These are phyloP conservation scores for Megacollybia marginata DNA, from an alignment of 768 basidiomycete genomes.

Conservation along the genomic window DNA sequence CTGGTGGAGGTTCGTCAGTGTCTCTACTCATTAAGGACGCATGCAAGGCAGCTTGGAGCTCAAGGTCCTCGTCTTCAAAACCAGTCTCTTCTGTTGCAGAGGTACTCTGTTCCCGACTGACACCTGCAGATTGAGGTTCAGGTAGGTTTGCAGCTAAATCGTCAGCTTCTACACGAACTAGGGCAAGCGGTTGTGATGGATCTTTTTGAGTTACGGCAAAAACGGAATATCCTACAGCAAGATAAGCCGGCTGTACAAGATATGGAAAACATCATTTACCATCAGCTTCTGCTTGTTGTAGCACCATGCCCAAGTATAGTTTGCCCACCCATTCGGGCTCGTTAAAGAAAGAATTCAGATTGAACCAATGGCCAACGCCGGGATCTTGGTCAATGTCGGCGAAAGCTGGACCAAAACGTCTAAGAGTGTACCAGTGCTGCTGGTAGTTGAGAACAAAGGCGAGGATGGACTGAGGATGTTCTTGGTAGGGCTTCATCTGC, in stretches of 20 bases:
- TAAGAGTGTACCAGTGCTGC: slow-evolving; percentile 86
- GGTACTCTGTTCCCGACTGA: neutral
- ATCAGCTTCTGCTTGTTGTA: slow-evolving; percentile 82
- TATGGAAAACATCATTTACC: slow-evolving; percentile 33
- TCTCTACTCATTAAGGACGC: slow-evolving; percentile 51
- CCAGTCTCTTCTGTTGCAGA: neutral
- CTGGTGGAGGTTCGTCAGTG: slow-evolving; percentile 15
- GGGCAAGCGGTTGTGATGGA: slow-evolving; percentile 39
- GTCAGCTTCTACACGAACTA: slow-evolving; percentile 67
- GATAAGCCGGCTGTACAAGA: neutral
- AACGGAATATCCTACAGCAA: slow-evolving; percentile 61
- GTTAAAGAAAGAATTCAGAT: slow-evolving; percentile 70
- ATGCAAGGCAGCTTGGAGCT: slow-evolving; percentile 81
- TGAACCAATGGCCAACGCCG: slow-evolving; percentile 75
- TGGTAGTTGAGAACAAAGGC: slow-evolving; percentile 84
- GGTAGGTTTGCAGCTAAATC: slow-evolving; percentile 58
- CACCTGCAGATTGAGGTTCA: slow-evolving; percentile 33
- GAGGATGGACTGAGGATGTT: slow-evolving; percentile 68
- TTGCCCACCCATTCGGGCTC: slow-evolving; percentile 79
- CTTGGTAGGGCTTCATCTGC: slow-evolving; percentile 69
- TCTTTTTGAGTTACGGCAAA: slow-evolving; percentile 69
- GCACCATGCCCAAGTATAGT: slow-evolving; percentile 76
- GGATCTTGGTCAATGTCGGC: slow-evolving; percentile 33
- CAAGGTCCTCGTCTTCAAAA: slow-evolving; percentile 79
- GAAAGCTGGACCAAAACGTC: slow-evolving; percentile 61